Conservation (phyloP, 805 yeast species). For the Priceomyces melissophilus region DNA sequence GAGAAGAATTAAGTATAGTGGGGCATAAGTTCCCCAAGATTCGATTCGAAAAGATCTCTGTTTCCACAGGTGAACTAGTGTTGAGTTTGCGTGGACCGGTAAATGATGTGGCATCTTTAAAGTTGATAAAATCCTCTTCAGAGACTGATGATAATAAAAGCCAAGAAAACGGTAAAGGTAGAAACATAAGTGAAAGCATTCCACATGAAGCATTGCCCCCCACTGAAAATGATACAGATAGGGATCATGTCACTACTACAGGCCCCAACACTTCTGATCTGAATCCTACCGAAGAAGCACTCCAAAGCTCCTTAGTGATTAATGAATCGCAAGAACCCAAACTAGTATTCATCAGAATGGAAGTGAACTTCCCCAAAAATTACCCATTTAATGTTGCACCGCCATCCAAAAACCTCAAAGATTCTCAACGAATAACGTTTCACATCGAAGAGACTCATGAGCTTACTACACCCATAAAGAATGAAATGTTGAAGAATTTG, state of each 20-base stretch:
- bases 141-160: constrained; percentile 3
- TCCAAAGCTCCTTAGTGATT: constrained; percentile 1
- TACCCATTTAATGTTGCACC: constrained; percentile 52
- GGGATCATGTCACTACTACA: not conserved
- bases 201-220: constrained; percentile 3
- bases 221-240: constrained; percentile 4
- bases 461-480: constrained; percentile 44
- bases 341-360: constrained; percentile 64
- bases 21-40: constrained; percentile 89
- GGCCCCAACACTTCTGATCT: constrained; percentile 1
- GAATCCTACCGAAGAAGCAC: constrained; percentile 6
- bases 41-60: constrained; percentile 81
- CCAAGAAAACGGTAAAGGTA: not conserved
- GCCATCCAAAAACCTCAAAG: constrained; percentile 14
- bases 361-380: constrained; percentile 62
- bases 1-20: constrained; percentile 86
- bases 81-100: constrained; percentile 69
- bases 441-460: constrained; percentile 79
- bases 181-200: not conserved
- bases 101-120: constrained; percentile 9
- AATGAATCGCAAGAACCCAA: constrained; percentile 43
- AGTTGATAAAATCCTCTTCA: not conserved
- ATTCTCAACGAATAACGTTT: constrained; percentile 36
- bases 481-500: constrained; percentile 50
- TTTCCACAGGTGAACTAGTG: constrained; percentile 75